Conservation (phyloP, 2,329 filamentous ascomycete species). For the Dendrostoma leiphaemia region DNA sequence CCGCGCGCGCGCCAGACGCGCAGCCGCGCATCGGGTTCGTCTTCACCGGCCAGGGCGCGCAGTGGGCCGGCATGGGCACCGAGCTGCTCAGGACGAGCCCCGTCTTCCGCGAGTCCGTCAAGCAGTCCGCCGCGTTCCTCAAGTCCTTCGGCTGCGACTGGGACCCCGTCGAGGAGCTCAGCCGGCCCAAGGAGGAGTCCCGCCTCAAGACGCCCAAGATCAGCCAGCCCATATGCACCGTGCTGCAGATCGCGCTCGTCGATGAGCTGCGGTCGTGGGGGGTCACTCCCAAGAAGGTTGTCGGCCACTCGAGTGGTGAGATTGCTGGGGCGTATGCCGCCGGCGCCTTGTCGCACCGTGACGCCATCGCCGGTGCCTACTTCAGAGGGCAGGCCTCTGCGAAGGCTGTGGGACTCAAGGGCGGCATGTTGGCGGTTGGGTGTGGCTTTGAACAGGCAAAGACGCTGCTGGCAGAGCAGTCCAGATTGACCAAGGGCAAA, state of each 20-base stretch:
- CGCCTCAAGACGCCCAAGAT: too few relatives aligned
- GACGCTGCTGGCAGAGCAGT: too few relatives aligned
- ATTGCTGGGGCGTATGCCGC: conserved; percentile 12
- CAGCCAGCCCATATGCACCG: conserved; percentile 30
- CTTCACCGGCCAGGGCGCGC: conserved; percentile 25
- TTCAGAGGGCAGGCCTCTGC: background rate
- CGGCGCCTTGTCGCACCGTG: background rate
- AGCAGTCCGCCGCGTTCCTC: background rate
- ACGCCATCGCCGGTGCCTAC: background rate
- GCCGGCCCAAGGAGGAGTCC: conserved; percentile 5
- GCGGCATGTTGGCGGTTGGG: conserved; percentile 1
- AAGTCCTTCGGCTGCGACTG: background rate
- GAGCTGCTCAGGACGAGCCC: conserved; percentile 25
- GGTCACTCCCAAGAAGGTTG: conserved; percentile 25
- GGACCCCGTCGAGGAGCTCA: conserved; percentile 22
- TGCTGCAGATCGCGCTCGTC: conserved; percentile 28
- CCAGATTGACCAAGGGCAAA: too few relatives aligned
- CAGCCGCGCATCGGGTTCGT: conserved; percentile 5
- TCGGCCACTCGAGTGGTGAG: conserved; percentile 28
- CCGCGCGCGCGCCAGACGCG: background rate
- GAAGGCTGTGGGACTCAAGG: background rate
- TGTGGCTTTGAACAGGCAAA: too few relatives aligned
- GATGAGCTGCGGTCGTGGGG: conserved; percentile 24
- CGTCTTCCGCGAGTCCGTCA: background rate
- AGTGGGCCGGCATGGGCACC: conserved; percentile 28